These are phyloP conservation scores for Epithemia pelagica DNA, from an alignment of 108 stramenopile species.

Conservation along the genomic window DNA sequence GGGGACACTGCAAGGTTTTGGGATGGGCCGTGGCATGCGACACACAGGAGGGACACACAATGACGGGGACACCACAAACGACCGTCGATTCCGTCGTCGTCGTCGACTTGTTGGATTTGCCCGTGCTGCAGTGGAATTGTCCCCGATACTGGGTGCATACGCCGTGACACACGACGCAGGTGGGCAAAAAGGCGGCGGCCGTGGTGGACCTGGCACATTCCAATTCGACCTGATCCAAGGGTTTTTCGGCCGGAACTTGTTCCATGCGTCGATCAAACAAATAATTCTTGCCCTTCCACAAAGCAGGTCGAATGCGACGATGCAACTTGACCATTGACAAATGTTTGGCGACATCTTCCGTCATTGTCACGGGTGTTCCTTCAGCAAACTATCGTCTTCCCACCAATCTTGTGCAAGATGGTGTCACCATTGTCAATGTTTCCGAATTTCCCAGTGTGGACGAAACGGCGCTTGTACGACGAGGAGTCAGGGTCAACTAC, in stretches of 20 bases:
- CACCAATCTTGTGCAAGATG: too few species aligned
- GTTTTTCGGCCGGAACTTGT: conserved; percentile 42
- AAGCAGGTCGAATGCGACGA: too few species aligned
- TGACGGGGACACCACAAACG: conserved; percentile 71
- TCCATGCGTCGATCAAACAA: conserved; percentile 77
- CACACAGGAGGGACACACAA: conserved; percentile 46
- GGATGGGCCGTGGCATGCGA: conserved; percentile 6
- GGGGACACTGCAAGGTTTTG: conserved; percentile 29
- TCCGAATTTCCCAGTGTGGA: too few species aligned
- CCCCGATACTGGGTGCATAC: conserved; percentile 45
- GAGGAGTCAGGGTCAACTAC: too few species aligned
- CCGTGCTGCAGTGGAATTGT: conserved; percentile 35
- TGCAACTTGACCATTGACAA: too few species aligned
- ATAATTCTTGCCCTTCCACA: conserved; percentile 79
- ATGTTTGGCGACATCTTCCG: too few species aligned
- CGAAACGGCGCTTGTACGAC: too few species aligned
- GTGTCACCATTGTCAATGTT: too few species aligned
- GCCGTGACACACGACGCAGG: conserved; percentile 42
- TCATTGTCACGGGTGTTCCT: too few species aligned
- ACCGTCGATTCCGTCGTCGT: not conserved
- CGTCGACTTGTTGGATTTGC: not conserved
- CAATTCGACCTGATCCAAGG: conserved; percentile 29
- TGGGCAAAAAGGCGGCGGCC: conserved; percentile 39
- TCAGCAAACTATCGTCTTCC: too few species aligned
- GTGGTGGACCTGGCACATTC: too few species aligned